Evolutionary conservation across 495 filamentous ascomycete species (phyloP), one percentile per base, ranked within the genome.

Genomic region (Platismatia glauca): DNA sequence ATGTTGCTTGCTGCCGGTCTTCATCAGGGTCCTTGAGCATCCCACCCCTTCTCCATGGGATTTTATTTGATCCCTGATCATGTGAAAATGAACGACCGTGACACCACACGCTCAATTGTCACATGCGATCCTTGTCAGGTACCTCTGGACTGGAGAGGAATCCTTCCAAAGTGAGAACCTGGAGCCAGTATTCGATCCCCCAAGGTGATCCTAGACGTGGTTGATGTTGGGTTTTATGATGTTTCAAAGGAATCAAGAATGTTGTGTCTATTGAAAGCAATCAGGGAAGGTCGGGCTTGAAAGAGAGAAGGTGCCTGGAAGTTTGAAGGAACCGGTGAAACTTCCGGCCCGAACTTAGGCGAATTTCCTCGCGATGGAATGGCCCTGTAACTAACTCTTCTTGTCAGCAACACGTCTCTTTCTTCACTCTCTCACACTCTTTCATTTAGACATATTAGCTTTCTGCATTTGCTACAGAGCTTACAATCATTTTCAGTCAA

Each of bases 401-500:
- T 50, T 9, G 7, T 50, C 22, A 50, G 46, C 12, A 27, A 5
- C 11, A 13, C n/a, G n/a, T n/a, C n/a, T n/a, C 22, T 50, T 9
- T 24, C 24, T 50, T 4, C 12, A 16, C 6, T 50, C n/a, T 3
- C 12, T 4, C n/a, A n/a, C n/a, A n/a, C 4, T 50, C 22, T 50
- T 29, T 29, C 24, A 27, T 27, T 13, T 27, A 50, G 46, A 7
- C 22, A 39, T 24, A 3, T 65, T 16, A 18, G 27, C 38, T 24
- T 39, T 37, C 57, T 57, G 50, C 13, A 61, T 39, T 61, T 31
- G 48, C 35, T 58, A 29, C 18, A 15, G 20, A 35, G 22, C 7
- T 34, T 12, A 50, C 43, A 48, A 41, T 41, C 61, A 50, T 56
- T 55, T 11, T 44, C 43, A 8, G 27, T 65, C 27, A 34, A 57